These are phyloP conservation scores for Daldinia decipiens DNA, from an alignment of 495 filamentous ascomycete genomes.

Conservation along the genomic window DNA sequence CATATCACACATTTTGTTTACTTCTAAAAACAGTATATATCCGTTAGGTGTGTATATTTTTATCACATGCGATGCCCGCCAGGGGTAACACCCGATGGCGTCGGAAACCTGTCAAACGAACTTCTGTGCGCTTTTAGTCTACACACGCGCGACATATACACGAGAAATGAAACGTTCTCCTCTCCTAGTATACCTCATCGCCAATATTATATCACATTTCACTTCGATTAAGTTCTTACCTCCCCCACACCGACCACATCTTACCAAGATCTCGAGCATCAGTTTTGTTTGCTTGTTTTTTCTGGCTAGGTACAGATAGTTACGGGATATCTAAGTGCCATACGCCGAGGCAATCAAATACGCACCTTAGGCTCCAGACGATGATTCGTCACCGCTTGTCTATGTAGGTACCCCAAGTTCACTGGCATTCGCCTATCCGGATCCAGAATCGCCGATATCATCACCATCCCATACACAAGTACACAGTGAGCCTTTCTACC, in stretches of 20 bases:
- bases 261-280: constrained; percentile 2
- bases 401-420: constrained; percentile 24
- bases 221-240: constrained; percentile 23
- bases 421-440: constrained; percentile 30
- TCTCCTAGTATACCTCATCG: constrained; percentile 1
- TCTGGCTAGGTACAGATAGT: background rate
- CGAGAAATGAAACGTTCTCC: constrained; percentile 7
- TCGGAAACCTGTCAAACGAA: constrained; percentile 38
- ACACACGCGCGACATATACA: constrained; percentile 10
- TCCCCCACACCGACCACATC: constrained; percentile 4
- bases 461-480: constrained; percentile 16
- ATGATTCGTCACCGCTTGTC: constrained; percentile 16
- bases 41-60: background rate
- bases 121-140: constrained; percentile 9
- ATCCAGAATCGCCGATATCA: constrained; percentile 24
- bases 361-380: background rate
- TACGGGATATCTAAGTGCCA: constrained; percentile 13
- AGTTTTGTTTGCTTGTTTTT: constrained; percentile 21
- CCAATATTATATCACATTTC: constrained; percentile 18
- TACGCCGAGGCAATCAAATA: constrained; percentile 12
- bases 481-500: constrained; percentile 9
- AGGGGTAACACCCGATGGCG: constrained; percentile 43
- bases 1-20: background rate
- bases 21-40: constrained; percentile 8
- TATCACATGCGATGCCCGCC: constrained; percentile 32